Conservation (phyloP, 805 yeast genomes). For the Kurtzmaniella cleridarum region DNA sequence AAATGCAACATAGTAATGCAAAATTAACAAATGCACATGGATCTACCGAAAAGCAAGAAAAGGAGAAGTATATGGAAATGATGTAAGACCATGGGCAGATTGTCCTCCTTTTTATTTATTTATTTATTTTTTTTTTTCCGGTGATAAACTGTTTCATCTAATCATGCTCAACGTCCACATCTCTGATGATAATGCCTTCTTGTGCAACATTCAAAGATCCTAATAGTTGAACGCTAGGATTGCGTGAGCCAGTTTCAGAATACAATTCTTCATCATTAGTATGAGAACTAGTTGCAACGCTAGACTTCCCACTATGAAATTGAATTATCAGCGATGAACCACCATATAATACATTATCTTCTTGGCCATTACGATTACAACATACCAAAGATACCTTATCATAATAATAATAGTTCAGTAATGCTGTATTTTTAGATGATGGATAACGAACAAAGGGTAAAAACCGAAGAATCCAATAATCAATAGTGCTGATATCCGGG, state of each 20-base stretch:
- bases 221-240: slow-evolving; percentile 46
- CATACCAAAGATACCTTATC: slow-evolving; percentile 38
- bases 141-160: slow-evolving; percentile 8
- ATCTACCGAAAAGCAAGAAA: too few species aligned
- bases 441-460: slow-evolving; percentile 51
- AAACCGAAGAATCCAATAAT: slow-evolving; percentile 74
- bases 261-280: slow-evolving; percentile 9
- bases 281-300: slow-evolving; percentile 24
- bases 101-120: slow-evolving; percentile 1
- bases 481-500: slow-evolving; percentile 47
- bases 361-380: slow-evolving; percentile 78
- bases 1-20: too few species aligned
- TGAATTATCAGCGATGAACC: slow-evolving; percentile 58
- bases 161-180: slow-evolving; percentile 36
- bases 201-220: slow-evolving; percentile 59
- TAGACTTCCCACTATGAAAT: slow-evolving; percentile 31
- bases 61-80: too few species aligned
- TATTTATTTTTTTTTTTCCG: slow-evolving; percentile 8
- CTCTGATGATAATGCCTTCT: slow-evolving; percentile 62
- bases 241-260: slow-evolving; percentile 31
- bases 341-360: slow-evolving; percentile 59
- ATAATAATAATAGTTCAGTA: slow-evolving; percentile 15
- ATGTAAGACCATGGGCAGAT: too few species aligned
- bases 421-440: slow-evolving; percentile 8
- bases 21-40: too few species aligned